Conservation (phyloP, 148 eudicot genomes). For the Chenopodium berlandieri region DNA sequence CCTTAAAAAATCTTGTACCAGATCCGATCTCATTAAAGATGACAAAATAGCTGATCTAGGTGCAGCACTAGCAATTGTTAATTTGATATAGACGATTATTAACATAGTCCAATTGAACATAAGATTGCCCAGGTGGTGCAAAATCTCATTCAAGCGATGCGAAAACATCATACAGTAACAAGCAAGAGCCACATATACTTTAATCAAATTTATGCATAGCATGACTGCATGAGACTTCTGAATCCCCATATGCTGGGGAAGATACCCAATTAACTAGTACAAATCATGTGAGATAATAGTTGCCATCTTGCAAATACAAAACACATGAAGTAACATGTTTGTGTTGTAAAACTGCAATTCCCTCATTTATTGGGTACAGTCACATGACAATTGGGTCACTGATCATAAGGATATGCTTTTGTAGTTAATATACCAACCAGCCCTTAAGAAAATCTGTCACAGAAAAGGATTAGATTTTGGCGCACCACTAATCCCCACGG, state of each 20-base stretch:
- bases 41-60: not conserved
- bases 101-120: not conserved
- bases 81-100: no score
- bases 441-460: not conserved
- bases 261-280: not conserved
- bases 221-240: not conserved
- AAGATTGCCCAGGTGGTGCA: not conserved
- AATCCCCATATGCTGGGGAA: not conserved
- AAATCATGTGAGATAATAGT: slow-evolving; percentile 4
- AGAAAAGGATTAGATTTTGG: no score
- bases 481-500: not conserved
- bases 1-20: not conserved
- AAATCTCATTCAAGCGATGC: not conserved
- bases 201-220: not conserved
- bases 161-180: not conserved
- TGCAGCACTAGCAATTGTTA: not conserved
- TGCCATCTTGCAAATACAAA: slow-evolving; percentile 1
- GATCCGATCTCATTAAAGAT: not conserved
- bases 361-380: slow-evolving; percentile 17
- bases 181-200: not conserved
- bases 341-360: not conserved
- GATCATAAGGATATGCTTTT: not conserved
- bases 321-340: slow-evolving; percentile 13
- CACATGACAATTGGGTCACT: slow-evolving; percentile 19
- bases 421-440: not conserved